Evolutionary conservation across 2,329 filamentous ascomycete species (phyloP).

Genomic region (Ustulina deusta): DNA sequence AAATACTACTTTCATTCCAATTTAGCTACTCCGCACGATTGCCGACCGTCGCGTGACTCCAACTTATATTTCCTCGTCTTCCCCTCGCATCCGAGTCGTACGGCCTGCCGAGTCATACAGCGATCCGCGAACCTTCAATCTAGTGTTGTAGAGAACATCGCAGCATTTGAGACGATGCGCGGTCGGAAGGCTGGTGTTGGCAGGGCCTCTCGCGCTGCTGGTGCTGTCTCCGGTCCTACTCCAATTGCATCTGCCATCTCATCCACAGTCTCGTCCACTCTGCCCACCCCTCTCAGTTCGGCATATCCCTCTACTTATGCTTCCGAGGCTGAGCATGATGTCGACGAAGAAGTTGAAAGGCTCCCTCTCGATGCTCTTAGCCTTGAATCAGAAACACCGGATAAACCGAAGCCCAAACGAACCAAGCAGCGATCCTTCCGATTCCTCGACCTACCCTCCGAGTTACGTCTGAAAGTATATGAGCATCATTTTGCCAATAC

Average conservation of each 20-base stretch:
- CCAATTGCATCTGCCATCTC: conserved; percentile 39
- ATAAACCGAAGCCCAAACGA: conserved; percentile 48
- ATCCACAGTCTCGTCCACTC: conserved; percentile 47
- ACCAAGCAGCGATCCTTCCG: conserved; percentile 64
- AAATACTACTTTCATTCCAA: conserved; percentile 22
- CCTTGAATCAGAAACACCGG: conserved; percentile 52
- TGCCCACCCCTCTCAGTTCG: conserved; percentile 55
- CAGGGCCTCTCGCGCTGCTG: conserved; percentile 52
- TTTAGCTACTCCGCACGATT: conserved; percentile 35
- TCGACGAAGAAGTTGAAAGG: conserved; percentile 55
- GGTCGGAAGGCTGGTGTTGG: conserved; percentile 45
- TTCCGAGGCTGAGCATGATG: conserved; percentile 55
- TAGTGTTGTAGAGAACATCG: conserved; percentile 5
- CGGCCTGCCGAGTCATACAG: conserved; percentile 11
- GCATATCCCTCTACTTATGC: conserved; percentile 54
- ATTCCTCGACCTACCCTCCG: conserved; percentile 75
- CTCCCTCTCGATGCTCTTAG: conserved; percentile 59
- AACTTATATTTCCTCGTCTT: conserved; percentile 11
- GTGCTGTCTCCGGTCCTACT: conserved; percentile 45
- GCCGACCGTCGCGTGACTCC: conserved; percentile 36
- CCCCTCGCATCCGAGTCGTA: conserved; percentile 20
- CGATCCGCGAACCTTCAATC: conserved; percentile 17
- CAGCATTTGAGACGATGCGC: conserved; percentile 41
- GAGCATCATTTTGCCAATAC: conserved; percentile 68
- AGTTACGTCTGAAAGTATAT: conserved; percentile 78